phyloP scores from a whole-genome alignment of 768 basidiomycete genomes.

The Boletales sp. region DNA sequence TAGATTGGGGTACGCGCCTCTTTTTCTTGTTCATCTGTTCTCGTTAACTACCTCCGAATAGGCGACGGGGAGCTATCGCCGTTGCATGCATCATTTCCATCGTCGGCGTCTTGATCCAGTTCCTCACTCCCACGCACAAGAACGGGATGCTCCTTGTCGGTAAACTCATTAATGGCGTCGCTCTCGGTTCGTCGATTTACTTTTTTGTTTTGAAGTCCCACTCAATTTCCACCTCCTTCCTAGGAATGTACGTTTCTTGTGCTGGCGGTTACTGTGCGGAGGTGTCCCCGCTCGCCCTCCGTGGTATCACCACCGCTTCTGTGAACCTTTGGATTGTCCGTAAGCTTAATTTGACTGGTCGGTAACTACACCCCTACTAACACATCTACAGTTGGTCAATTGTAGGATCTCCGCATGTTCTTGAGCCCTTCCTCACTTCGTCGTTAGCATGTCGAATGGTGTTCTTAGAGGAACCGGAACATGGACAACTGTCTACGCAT shows the following conservation, averaged over 20 bases:
- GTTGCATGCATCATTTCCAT: conserved; percentile 21
- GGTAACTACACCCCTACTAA: background rate
- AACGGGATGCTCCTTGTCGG: conserved; percentile 23
- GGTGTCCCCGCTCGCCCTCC: conserved; percentile 25
- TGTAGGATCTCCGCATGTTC: conserved; percentile 7
- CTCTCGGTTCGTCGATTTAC: conserved; percentile 16
- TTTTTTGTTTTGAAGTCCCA: no score
- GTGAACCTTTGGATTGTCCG: conserved; percentile 27
- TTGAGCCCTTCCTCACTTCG: background rate
- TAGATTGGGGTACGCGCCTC: conserved; percentile 11
- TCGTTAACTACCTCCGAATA: background rate
- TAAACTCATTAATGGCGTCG: conserved; percentile 24
- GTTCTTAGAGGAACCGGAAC: conserved; percentile 23
- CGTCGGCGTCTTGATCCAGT: conserved; percentile 20
- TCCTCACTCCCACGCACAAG: conserved; percentile 17
- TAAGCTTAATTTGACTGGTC: conserved; percentile 1
- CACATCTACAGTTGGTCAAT: conserved; percentile 16
- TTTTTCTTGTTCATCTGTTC: background rate
- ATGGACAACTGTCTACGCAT: conserved; percentile 19
- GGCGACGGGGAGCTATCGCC: conserved; percentile 22
- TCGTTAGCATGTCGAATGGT: conserved; percentile 21
- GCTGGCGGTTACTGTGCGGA: conserved; percentile 25
- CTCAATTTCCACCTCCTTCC: background rate
- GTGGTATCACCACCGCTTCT: conserved; percentile 22
- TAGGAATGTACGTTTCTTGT: conserved; percentile 24